Conservation (phyloP, 2,329 filamentous ascomycete species). For the Apiospora rasikravindrae region DNA sequence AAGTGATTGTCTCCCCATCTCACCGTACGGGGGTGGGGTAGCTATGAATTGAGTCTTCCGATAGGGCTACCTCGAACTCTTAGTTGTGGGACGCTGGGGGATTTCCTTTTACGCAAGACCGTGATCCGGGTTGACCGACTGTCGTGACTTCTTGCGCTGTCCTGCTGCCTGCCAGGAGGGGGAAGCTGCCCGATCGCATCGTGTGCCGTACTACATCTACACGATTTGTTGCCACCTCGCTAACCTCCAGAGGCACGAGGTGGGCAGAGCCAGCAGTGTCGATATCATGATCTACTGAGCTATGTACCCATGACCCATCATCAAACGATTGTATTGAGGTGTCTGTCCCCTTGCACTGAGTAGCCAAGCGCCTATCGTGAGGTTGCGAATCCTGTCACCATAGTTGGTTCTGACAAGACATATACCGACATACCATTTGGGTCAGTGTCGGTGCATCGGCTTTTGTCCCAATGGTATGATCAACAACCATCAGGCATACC, state of each 20-base stretch:
- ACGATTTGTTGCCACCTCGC: not conserved
- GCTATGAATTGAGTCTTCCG: constrained; percentile 1
- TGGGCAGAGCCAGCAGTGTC: not conserved
- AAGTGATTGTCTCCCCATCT: constrained; percentile 1
- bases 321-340: not conserved
- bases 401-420: too few species aligned
- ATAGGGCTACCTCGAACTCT: not conserved
- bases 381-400: not conserved
- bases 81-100: not conserved
- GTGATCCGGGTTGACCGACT: constrained; percentile 1
- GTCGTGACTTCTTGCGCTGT: not conserved
- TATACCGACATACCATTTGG: too few species aligned
- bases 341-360: not conserved
- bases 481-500: not conserved
- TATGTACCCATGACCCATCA: not conserved
- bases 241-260: not conserved
- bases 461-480: too few species aligned
- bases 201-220: not conserved
- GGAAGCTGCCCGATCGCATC: not conserved
- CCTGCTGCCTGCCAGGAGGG: not conserved
- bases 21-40: constrained; percentile 4
- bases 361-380: not conserved
- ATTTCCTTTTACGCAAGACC: not conserved
- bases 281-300: not conserved
- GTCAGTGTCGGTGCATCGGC: too few species aligned